Percentiles rank a stretch among this genome's conserved stretches.
phyloP scores from a whole-genome alignment of 495 filamentous ascomycete species.

The Aspergillus bertholletiae region DNA sequence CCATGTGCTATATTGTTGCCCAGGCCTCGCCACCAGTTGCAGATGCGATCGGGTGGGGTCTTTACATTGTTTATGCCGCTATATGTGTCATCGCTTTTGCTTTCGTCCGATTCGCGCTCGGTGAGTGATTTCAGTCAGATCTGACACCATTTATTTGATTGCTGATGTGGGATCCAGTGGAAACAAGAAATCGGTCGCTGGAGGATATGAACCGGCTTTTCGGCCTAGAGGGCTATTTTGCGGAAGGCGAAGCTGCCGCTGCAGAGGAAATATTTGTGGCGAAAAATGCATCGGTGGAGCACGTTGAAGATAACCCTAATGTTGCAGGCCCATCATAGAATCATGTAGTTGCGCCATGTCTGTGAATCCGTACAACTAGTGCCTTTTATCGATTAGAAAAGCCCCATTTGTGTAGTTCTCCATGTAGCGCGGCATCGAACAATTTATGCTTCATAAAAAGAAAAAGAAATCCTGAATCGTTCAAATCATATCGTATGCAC shows the following conservation, averaged over 20 bases:
- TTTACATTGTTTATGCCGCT: constrained; percentile 67
- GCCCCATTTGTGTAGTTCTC: no score
- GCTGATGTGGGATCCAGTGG: constrained; percentile 4
- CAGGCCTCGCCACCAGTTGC: constrained; percentile 71
- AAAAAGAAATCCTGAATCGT: no score
- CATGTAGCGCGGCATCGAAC: no score
- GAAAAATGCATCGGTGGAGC: background rate
- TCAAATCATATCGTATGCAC: no score
- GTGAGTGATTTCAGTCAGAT: constrained; percentile 1
- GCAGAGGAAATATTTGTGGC: background rate
- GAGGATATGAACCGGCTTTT: constrained; percentile 22
- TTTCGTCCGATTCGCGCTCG: constrained; percentile 27
- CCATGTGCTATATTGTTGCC: constrained; percentile 50
- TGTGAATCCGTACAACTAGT: no score
- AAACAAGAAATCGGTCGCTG: constrained; percentile 13
- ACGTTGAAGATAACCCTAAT: background rate
- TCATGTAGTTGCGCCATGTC: background rate
- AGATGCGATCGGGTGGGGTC: constrained; percentile 59
- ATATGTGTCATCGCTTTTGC: constrained; percentile 58
- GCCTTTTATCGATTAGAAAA: no score
- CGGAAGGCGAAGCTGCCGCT: constrained; percentile 1
- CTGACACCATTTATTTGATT: background rate
- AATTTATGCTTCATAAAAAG: no score
- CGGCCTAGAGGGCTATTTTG: constrained; percentile 17
- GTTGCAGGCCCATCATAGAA: background rate